These are phyloP conservation scores for Collybia nuda DNA, from an alignment of 768 basidiomycete species.

Conservation along the genomic window DNA sequence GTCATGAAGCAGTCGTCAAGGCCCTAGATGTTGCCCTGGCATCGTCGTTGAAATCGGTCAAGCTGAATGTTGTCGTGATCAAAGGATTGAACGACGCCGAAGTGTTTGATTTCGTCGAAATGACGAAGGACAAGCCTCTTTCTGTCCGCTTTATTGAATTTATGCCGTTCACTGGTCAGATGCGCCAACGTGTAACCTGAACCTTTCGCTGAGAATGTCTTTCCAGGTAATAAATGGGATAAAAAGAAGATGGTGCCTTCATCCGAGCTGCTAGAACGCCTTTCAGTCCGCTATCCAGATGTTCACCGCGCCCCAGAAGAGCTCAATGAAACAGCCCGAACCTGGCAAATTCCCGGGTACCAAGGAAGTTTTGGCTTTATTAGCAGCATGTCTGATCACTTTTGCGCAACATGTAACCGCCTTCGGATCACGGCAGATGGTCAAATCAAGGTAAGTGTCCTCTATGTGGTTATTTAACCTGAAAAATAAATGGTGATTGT, in stretches of 20 bases:
- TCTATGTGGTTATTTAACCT: neutral
- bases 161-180: conserved; percentile 87
- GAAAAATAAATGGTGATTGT: neutral
- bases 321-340: conserved; percentile 78
- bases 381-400: conserved; percentile 92
- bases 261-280: conserved; percentile 52
- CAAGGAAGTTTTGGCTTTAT: conserved; percentile 82
- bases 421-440: conserved; percentile 88
- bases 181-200: neutral
- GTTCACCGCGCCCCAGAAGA: conserved; percentile 64
- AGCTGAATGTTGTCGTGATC: conserved; percentile 84
- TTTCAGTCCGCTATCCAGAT: conserved; percentile 46
- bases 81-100: conserved; percentile 83
- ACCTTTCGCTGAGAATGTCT: neutral
- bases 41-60: conserved; percentile 57
- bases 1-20: conserved; percentile 74
- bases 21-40: conserved; percentile 63
- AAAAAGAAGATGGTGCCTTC: conserved; percentile 82
- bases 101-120: conserved; percentile 72
- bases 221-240: conserved; percentile 82
- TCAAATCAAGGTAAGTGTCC: conserved; percentile 67
- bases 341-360: conserved; percentile 73
- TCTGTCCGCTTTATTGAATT: conserved; percentile 90
- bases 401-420: conserved; percentile 83
- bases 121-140: conserved; percentile 62